Evolutionary conservation across 2,329 filamentous ascomycete species (phyloP).

Genomic region (Aaosphaeria arxii): DNA sequence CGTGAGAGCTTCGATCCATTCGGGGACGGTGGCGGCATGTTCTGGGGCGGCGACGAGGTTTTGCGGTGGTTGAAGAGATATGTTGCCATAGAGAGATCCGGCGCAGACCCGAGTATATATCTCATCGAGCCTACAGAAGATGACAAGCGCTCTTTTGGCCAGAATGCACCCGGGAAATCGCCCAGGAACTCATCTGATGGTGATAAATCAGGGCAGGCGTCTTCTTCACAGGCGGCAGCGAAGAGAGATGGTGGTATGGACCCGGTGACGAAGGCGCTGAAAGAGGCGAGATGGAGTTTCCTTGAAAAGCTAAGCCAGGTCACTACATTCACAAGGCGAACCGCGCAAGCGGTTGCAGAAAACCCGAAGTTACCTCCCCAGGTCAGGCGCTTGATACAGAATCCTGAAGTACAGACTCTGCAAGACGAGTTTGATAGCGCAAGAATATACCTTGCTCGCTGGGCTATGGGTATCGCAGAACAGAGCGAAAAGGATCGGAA

Average conservation of each 20-base stretch:
- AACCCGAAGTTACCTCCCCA: conserved; percentile 90
- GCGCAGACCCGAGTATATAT: conserved; percentile 86
- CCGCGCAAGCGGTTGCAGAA: conserved; percentile 87
- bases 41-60: conserved; percentile 97
- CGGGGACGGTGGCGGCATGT: conserved; percentile 78
- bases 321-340: conserved; percentile 89
- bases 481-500: conserved; percentile 87
- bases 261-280: conserved; percentile 87
- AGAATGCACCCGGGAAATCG: conserved; percentile 48
- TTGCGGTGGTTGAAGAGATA: conserved; percentile 86
- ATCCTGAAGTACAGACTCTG: conserved; percentile 89
- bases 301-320: conserved; percentile 97
- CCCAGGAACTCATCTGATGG: conserved; percentile 32
- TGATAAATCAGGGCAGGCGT: conserved; percentile 15
- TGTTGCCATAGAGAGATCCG: conserved; percentile 76
- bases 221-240: conserved; percentile 19
- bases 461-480: conserved; percentile 98
- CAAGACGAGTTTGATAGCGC: conserved; percentile 98
- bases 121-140: conserved; percentile 83
- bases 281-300: conserved; percentile 93
- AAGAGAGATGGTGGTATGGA: conserved; percentile 76
- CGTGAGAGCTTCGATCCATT: conserved; percentile 89
- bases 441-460: conserved; percentile 86
- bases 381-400: conserved; percentile 77
- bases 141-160: conserved; percentile 78